Evolutionary conservation across 2,329 filamentous ascomycete genomes (phyloP), one percentile per base, ranked within the genome.

Genomic region (Stemphylium vesicarium): DNA sequence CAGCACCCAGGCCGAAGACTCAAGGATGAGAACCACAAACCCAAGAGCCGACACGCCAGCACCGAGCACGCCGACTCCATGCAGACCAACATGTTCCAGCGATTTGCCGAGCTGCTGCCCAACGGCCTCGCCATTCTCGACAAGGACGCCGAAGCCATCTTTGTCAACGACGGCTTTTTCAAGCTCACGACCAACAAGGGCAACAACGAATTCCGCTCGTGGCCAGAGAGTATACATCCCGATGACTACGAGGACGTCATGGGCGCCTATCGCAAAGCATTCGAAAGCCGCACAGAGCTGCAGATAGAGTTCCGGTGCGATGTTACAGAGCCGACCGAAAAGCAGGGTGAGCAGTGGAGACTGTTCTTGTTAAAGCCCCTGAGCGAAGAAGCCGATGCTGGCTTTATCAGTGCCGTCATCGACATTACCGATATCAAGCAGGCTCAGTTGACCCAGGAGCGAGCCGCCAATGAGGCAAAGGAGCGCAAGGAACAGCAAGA

Each of bases 111-210:
- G 47, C 71, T 81, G 58, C 61, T 81, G 1, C 79, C 79, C 3
- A 78, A 76, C 18, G 79, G 79, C 1, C 65, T 81, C 10, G 79
- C 78, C 2, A 80, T 81, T 31, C 68, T 81, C 5, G 76, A 80
- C 54, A 74, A 74, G 41, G 70, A 77, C 15, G 77, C 78, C 1
- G 76, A 78, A 33, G 76, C 78, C 8, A 66, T 80, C 8, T 81
- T 79, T 45, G 79, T 81, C 11, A 81, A 81, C 45, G 75, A 79
- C 46, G 72, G 74, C 42, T 81, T 80, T 58, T 79, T 78, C 60
- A 69, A 74, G 18, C 67, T 81, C n/a, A 80, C 79, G 0, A 79
- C 77, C 0, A 77, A 78, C 51, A 70, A 71, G 32, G 66, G 70
- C 16, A 66, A 70, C 0, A 73, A 77, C 24, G 70, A 73, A 1